Evolutionary conservation across 257 asterid genomes (phyloP), one percentile per base, ranked within the genome.

Genomic region (Craterostigma plantagineum): DNA sequence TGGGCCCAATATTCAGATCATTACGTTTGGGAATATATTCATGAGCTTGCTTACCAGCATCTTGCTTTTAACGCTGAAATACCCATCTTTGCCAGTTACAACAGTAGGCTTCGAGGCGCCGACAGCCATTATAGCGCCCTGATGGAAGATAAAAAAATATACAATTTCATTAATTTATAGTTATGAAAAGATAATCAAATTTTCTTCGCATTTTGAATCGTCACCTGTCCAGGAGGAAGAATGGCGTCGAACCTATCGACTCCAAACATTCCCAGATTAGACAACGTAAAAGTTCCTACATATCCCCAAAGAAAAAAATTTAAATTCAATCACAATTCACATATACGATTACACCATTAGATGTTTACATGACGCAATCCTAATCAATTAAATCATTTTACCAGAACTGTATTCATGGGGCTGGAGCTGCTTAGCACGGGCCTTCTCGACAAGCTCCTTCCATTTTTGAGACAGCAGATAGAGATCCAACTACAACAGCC

Each of bases 101-200:
- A 75, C 78, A 16, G 71, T 61, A 47, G 94, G 94, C 47, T 77
- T 77, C 42, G 94, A 81, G 45, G 84, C 87, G 18, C 94, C 94
- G 53, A 77, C 94, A 42, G 94, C 90, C 90, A 76, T 76, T n/a
- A 76, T 76, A 49, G 90, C 83, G 11, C 82, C 90, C 90, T 76
- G 49, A 49, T 49, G 46, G 10, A 2, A 12, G 18, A 35, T 0
- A 36, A 45, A 38, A 8, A 14, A 37, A 23, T 23, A n/a, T n/a
- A n/a, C 30, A 23, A 2, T 18, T 14, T 43, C 49, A 18, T 45
- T 13, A 45, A 18, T 10, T 43, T 13, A 18, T 13, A 13, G 10
- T 8, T 43, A 7, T 18, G 48, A 3, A 10, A 18, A n/a, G 3
- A 14, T 2, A 16, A 17, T 2, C 10, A 27, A 33, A 3, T 10